phyloP scores from a whole-genome alignment of 306 rosid species.

The Corylus heterophylla region DNA sequence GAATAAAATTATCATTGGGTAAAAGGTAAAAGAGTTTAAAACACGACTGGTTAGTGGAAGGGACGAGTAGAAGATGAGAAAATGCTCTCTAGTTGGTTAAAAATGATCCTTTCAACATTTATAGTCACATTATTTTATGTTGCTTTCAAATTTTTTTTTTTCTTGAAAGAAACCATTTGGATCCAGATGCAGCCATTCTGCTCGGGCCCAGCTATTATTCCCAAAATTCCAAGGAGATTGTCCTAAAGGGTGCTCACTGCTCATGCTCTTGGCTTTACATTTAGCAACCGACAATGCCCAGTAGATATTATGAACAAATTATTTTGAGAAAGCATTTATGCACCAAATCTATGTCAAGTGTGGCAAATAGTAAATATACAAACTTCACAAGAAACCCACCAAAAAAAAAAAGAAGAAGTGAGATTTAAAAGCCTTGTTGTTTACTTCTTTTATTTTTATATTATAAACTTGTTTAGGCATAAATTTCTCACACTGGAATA shows the following conservation, averaged over 20 bases:
- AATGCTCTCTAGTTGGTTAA: not conserved
- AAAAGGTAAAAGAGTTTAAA: no score
- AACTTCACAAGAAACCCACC: no score
- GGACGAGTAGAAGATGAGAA: not conserved
- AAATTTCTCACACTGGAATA: no score
- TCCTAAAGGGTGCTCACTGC: no score
- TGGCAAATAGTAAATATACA: no score
- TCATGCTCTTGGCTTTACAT: not conserved
- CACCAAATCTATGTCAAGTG: not conserved
- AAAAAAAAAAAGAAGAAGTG: no score
- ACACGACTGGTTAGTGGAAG: no score
- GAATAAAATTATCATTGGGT: no score
- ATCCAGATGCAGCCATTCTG: not conserved
- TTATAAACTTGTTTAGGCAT: no score
- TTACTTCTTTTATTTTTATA: no score
- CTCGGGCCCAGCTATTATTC: not conserved
- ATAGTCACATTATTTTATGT: not conserved
- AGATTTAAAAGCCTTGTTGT: not conserved
- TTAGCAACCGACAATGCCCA: not conserved
- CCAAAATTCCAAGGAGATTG: not conserved
- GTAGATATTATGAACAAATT: not conserved
- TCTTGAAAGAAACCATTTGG: not conserved
- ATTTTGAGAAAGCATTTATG: not conserved
- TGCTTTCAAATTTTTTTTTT: not conserved
- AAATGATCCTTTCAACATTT: not conserved